A percentile compares a stretch with the other conserved stretches of the same genome.
Conservation (phyloP, 768 basidiomycete species). For the Suillus brevipes region DNA sequence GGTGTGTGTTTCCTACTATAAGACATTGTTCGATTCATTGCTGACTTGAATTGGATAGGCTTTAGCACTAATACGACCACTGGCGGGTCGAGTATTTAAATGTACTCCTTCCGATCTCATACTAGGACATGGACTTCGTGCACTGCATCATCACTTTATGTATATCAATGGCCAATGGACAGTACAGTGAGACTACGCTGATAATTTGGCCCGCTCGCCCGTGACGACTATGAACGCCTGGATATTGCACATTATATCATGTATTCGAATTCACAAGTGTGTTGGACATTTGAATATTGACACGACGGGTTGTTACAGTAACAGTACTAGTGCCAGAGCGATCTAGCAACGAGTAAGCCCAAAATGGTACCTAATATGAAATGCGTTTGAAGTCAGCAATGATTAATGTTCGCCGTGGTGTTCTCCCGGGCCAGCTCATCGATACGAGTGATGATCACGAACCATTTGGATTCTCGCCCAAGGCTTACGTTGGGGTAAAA, state of each 20-base stretch:
- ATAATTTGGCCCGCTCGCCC: not conserved
- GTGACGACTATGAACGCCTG: not conserved
- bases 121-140: not conserved
- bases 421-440: not conserved
- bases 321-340: not conserved
- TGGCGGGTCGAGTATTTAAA: slow-evolving; percentile 30
- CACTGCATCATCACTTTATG: slow-evolving; percentile 3
- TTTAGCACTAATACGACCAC: slow-evolving; percentile 28
- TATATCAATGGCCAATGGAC: slow-evolving; percentile 10
- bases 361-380: not conserved
- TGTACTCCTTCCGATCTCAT: not conserved
- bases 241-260: not conserved
- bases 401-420: not conserved
- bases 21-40: not conserved
- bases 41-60: slow-evolving; percentile 20
- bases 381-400: not conserved
- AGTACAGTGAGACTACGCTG: slow-evolving; percentile 1
- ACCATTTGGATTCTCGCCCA: not conserved
- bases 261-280: not conserved
- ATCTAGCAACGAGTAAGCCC: not conserved
- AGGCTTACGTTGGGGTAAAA: not conserved
- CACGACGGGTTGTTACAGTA: not conserved
- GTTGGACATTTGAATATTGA: not conserved
- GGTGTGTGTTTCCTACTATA: slow-evolving; percentile 21
- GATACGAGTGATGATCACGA: not conserved